These are phyloP conservation scores for Trichomonascaceae sp. DNA, from an alignment of 1,139 yeast species.

Conservation along the genomic window DNA sequence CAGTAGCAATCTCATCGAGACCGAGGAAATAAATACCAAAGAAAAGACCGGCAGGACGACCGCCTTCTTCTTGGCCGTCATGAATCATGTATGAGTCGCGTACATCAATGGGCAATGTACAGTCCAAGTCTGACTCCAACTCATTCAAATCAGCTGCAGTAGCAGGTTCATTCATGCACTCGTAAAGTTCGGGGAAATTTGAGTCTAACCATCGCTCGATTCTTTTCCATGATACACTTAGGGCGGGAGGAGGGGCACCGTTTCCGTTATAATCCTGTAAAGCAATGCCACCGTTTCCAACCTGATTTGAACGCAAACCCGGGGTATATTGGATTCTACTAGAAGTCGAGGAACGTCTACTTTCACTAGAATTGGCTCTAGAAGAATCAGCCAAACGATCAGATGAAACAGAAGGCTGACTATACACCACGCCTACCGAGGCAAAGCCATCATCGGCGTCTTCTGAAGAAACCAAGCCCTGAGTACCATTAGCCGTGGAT, in stretches of 20 bases:
- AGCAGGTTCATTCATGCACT: constrained; percentile 63
- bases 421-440: constrained; percentile 17
- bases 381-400: constrained; percentile 10
- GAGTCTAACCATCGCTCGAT: constrained; percentile 69
- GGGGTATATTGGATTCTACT: constrained; percentile 30
- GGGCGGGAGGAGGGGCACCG: constrained; percentile 66
- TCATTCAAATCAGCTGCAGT: constrained; percentile 73
- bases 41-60: constrained; percentile 66
- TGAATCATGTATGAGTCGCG: constrained; percentile 69
- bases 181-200: constrained; percentile 74
- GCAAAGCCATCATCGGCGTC: constrained; percentile 20
- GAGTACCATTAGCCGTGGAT: constrained; percentile 3
- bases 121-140: constrained; percentile 63
- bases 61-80: constrained; percentile 78
- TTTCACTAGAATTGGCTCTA: constrained; percentile 5
- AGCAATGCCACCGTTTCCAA: constrained; percentile 38
- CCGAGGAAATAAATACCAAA: constrained; percentile 69
- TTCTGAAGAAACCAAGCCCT: constrained; percentile 14
- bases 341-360: constrained; percentile 16
- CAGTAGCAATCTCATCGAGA: constrained; percentile 63
- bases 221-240: constrained; percentile 66
- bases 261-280: constrained; percentile 44
- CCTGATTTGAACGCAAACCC: constrained; percentile 34
- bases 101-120: constrained; percentile 64
- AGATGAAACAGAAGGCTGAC: constrained; percentile 15